phyloP scores from a whole-genome alignment of 371 early-diverging fungal species.

The Capillidium rhysosporum region DNA sequence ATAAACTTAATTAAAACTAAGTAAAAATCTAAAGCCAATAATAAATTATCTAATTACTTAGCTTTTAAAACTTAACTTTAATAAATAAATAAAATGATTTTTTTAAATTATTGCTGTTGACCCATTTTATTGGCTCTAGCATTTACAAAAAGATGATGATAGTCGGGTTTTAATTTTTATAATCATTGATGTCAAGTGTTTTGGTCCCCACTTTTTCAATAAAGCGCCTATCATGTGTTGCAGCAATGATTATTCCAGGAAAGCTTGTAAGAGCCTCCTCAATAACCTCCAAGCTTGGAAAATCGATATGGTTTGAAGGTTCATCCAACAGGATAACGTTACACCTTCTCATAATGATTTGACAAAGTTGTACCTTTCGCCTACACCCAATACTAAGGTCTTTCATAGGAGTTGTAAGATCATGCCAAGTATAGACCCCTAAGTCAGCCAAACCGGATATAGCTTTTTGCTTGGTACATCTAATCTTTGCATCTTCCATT shows the following conservation, averaged over 20 bases:
- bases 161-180: too few relatives aligned
- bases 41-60: too few relatives aligned
- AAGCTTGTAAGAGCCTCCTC: constrained; percentile 84
- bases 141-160: too few relatives aligned
- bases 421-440: constrained; percentile 71
- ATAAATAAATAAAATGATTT: too few relatives aligned
- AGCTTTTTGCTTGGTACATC: constrained; percentile 96
- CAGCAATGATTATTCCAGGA: constrained; percentile 93
- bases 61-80: too few relatives aligned
- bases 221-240: constrained; percentile 96
- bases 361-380: constrained; percentile 78
- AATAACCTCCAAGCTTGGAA: constrained; percentile 90
- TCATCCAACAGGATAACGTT: constrained; percentile 95
- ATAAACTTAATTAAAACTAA: too few relatives aligned
- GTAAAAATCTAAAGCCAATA: too few relatives aligned
- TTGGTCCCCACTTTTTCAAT: constrained; percentile 85
- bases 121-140: too few relatives aligned
- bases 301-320: constrained; percentile 81
- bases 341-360: constrained; percentile 88
- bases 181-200: too few relatives aligned
- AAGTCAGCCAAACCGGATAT: constrained; percentile 66
- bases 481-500: constrained; percentile 82
- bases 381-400: constrained; percentile 87
- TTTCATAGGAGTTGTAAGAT: constrained; percentile 72
- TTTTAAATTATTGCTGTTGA: too few relatives aligned